Percentiles rank a stretch among this genome's conserved stretches.
Evolutionary conservation across 1,284 basidiomycete species (phyloP).

Genomic region (Porodaedalea pini): DNA sequence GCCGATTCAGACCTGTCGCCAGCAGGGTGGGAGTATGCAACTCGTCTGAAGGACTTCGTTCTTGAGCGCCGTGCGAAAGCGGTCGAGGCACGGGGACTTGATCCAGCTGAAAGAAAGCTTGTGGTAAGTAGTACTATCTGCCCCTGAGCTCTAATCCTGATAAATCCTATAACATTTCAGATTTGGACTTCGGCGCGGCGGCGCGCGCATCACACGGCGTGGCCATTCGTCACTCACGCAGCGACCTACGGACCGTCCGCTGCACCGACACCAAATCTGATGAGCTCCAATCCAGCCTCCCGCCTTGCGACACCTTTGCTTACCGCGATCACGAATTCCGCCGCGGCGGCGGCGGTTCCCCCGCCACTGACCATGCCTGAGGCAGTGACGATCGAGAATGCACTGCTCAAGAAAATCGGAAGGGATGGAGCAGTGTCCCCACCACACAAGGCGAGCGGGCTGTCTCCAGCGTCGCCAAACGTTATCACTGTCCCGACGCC

Average conservation of each 20-base stretch:
- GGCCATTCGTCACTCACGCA: conserved; percentile 75
- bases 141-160: neutral
- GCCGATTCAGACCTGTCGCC: conserved; percentile 96
- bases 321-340: conserved; percentile 4
- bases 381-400: conserved; percentile 2
- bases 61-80: conserved; percentile 69
- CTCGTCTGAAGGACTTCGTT: conserved; percentile 82
- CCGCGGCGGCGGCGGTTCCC: neutral
- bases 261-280: conserved; percentile 15
- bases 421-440: neutral
- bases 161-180: conserved; percentile 36
- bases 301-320: conserved; percentile 10
- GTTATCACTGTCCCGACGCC: conserved; percentile 1
- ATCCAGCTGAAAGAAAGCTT: conserved; percentile 63
- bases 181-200: conserved; percentile 97
- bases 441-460: neutral
- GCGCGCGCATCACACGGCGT: conserved; percentile 91
- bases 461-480: neutral
- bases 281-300: conserved; percentile 17
- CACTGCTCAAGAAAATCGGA: neutral
- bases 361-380: conserved; percentile 16
- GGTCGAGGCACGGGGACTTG: conserved; percentile 63
- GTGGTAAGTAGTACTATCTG: conserved; percentile 50
- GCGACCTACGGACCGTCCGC: conserved; percentile 20
- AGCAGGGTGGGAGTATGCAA: conserved; percentile 93